A percentile compares a stretch with the other conserved stretches of the same genome.
These are phyloP conservation scores for Alternaria brassicicola DNA, from an alignment of 2,329 filamentous ascomycete genomes.

Conservation along the genomic window DNA sequence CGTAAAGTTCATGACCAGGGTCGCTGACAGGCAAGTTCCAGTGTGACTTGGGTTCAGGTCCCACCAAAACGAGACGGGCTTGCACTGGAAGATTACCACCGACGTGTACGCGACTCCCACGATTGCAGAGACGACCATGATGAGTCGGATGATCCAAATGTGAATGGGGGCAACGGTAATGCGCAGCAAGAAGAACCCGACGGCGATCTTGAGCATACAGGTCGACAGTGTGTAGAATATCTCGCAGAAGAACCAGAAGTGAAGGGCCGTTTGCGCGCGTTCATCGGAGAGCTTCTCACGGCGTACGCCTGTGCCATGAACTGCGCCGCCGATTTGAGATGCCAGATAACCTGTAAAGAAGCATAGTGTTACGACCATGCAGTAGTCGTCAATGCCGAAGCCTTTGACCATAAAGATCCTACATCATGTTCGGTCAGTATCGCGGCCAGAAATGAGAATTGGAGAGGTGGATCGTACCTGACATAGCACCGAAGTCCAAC, in stretches of 20 bases:
- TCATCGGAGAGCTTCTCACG: constrained; percentile 39
- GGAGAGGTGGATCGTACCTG: constrained; percentile 27
- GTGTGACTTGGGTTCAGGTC: constrained; percentile 38
- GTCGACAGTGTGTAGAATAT: constrained; percentile 58
- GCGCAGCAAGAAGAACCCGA: constrained; percentile 59
- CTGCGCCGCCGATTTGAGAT: constrained; percentile 44
- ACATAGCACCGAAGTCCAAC: constrained; percentile 48
- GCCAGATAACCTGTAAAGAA: constrained; percentile 45
- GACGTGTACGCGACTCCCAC: constrained; percentile 58
- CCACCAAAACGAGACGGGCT: constrained; percentile 60
- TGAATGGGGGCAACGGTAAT: constrained; percentile 55
- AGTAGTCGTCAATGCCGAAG: constrained; percentile 50
- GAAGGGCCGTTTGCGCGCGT: constrained; percentile 33
- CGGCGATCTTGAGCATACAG: constrained; percentile 56
- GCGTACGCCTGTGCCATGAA: constrained; percentile 48
- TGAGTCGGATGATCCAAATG: constrained; percentile 53
- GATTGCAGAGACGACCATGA: constrained; percentile 53
- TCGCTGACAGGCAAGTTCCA: constrained; percentile 51
- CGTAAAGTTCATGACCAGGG: constrained; percentile 58
- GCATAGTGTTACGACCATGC: constrained; percentile 47
- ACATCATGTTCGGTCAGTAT: constrained; percentile 6
- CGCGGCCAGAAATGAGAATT: neutral
- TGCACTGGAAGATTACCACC: constrained; percentile 59
- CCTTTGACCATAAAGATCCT: constrained; percentile 44
- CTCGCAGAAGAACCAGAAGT: constrained; percentile 61